Evolutionary conservation across 139 green algal species (phyloP).

Genomic region (Diplosphaera chodatii): DNA sequence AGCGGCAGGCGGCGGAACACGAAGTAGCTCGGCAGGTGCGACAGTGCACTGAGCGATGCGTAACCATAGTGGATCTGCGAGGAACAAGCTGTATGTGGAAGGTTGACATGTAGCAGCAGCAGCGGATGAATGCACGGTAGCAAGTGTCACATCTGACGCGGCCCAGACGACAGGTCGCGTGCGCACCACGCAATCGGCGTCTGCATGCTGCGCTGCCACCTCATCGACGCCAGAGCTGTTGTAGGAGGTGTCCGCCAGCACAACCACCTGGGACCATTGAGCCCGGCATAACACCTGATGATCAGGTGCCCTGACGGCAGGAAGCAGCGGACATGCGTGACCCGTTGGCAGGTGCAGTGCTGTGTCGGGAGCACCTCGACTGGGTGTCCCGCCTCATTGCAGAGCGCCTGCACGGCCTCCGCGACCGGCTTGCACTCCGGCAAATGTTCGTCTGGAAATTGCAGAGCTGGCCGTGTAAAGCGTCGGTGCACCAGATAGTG

Average conservation of each 20-base stretch:
- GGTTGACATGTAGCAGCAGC: too few relatives aligned
- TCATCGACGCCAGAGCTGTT: conserved; percentile 77
- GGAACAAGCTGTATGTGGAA: too few relatives aligned
- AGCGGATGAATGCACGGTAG: too few relatives aligned
- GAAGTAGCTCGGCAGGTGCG: conserved; percentile 63
- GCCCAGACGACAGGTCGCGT: too few relatives aligned
- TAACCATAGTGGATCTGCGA: conserved; percentile 90
- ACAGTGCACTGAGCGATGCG: conserved; percentile 69
- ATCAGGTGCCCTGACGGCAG: too few relatives aligned
- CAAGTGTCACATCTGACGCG: too few relatives aligned
- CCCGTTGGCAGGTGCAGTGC: too few relatives aligned
- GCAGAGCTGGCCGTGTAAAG: conserved; percentile 47
- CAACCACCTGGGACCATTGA: conserved; percentile 69
- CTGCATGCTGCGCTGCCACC: conserved; percentile 68
- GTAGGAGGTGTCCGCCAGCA: conserved; percentile 80
- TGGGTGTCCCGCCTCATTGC: conserved; percentile 2
- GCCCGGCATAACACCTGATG: too few relatives aligned
- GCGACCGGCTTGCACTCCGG: conserved; percentile 32
- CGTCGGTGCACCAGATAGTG: conserved; percentile 36
- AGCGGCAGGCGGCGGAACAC: conserved; percentile 59
- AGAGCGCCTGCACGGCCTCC: conserved; percentile 13
- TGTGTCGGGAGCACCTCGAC: too few relatives aligned
- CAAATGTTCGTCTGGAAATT: conserved; percentile 70
- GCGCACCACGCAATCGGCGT: conserved; percentile 66
- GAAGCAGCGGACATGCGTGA: too few relatives aligned